Evolutionary conservation across 768 basidiomycete species (phyloP).

Genomic region (Lactifluus volemus): DNA sequence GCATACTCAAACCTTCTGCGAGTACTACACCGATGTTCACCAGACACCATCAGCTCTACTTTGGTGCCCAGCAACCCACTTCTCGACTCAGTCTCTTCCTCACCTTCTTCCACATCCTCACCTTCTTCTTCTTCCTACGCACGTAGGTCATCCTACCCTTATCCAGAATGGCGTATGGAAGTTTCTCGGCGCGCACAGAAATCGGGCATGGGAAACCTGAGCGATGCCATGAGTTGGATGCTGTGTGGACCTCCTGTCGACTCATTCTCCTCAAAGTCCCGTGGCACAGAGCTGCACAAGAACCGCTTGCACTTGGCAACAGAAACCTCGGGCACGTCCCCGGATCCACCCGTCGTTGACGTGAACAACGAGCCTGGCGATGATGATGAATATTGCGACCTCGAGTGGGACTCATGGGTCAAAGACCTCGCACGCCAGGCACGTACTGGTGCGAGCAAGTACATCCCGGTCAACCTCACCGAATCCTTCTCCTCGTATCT

Average conservation of each 20-base stretch:
- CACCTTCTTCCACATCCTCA: neutral
- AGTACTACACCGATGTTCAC: constrained; percentile 17
- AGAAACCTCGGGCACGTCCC: neutral
- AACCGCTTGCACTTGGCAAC: neutral
- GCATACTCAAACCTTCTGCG: constrained; percentile 17
- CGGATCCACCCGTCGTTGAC: neutral
- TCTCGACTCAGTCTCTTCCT: neutral
- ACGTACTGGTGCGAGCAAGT: neutral
- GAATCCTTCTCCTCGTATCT: neutral
- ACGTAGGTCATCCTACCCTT: constrained; percentile 11
- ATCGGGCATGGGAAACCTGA: constrained; percentile 20
- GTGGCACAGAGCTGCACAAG: neutral
- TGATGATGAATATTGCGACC: constrained; percentile 14
- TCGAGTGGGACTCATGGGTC: constrained; percentile 24
- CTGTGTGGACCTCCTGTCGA: constrained; percentile 5
- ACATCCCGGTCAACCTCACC: neutral
- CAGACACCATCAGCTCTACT: constrained; percentile 8
- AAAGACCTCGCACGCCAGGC: constrained; percentile 20
- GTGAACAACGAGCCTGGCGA: constrained; percentile 6
- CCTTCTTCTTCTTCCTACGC: neutral
- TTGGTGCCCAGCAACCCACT: constrained; percentile 11
- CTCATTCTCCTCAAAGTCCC: neutral
- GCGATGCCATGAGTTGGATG: constrained; percentile 13
- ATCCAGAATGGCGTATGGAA: constrained; percentile 23
- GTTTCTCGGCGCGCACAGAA: constrained; percentile 18